Evolutionary conservation across 495 filamentous ascomycete species (phyloP).

Genomic region (Aspergillus homomorphus): DNA sequence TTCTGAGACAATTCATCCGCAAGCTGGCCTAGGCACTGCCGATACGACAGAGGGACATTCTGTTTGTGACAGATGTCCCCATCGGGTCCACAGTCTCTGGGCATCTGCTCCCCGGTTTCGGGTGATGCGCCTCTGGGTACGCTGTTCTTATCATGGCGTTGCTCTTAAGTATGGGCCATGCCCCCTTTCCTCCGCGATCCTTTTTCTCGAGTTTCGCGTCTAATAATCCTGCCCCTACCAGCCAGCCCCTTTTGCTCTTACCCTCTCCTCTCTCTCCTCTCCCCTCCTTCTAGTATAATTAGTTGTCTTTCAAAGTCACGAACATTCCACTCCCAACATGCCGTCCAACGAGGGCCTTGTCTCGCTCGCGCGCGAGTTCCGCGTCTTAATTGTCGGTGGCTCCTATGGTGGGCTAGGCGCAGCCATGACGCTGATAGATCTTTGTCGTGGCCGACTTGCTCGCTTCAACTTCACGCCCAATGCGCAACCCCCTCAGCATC

Average conservation of each 20-base stretch:
- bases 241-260: neutral
- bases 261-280: neutral
- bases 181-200: neutral
- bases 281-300: too few species aligned
- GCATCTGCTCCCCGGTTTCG: neutral
- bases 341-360: neutral
- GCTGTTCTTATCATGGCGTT: neutral
- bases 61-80: neutral
- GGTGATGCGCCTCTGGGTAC: neutral
- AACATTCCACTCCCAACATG: neutral
- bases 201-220: neutral
- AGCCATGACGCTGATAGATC: conserved; percentile 58
- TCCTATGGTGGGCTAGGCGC: conserved; percentile 63
- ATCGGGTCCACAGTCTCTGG: neutral
- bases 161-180: neutral
- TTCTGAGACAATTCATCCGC: neutral
- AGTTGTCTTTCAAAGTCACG: neutral
- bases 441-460: conserved; percentile 44
- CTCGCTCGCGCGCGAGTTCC: conserved; percentile 13
- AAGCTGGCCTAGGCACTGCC: neutral
- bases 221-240: neutral
- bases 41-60: neutral
- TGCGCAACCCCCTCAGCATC: conserved; percentile 25
- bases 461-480: conserved; percentile 34
- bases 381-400: conserved; percentile 58